Base-by-base conservation (phyloP, 2,329 filamentous ascomycete genomes). In the Eutypa lata region DNA sequence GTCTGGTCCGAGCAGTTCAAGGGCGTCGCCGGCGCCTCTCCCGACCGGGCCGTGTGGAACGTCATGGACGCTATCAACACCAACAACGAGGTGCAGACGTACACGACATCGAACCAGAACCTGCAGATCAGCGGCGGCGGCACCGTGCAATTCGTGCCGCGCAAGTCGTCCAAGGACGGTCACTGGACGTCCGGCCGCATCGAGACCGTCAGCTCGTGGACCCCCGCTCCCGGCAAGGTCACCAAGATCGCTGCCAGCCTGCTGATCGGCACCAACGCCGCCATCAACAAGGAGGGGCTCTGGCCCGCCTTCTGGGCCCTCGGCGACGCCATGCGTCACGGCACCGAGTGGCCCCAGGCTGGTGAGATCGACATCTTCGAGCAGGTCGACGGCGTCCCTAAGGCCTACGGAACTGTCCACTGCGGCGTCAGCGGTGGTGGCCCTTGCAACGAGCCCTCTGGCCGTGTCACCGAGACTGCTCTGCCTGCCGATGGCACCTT, bases 281-380 rank as follows among this genome's bases (percentile, higher is more conserved):
- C 50, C 18, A 47, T 48, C 19, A 63, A 65, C 43, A 79, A 81
- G 65, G 72, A 81, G 58, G 81, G 81, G 4, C 71, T 83, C 48
- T 84, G 80, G 81, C 80, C 81, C 0, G 81, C 81, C 0, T 83
- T 83, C 60, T 84, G 80, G 80, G 70, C 82, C 55, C 71, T 83
- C 16, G 80, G 81, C 40, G 72, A 81, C 48, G 64, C 73, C 11
- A 69, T 78, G 51, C 75, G 77, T 24, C 68, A 74, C 44, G 78
- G 78, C 8, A 74, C 71, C 1, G 35, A 60, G 14, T 84, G 81
- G 81, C 81, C 81, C 0, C 50, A 54, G 8, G 78, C 77, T 53
- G 81, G 81, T 55, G 81, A 84, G 71, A 69, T 84, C 48, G 81
- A 84, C 63, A 77, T 83, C 59, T 71, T 84, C 63, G 81, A 84